These are phyloP conservation scores for Flaveria robusta DNA, from an alignment of 129 eudicot genomes.

Conservation along the genomic window DNA sequence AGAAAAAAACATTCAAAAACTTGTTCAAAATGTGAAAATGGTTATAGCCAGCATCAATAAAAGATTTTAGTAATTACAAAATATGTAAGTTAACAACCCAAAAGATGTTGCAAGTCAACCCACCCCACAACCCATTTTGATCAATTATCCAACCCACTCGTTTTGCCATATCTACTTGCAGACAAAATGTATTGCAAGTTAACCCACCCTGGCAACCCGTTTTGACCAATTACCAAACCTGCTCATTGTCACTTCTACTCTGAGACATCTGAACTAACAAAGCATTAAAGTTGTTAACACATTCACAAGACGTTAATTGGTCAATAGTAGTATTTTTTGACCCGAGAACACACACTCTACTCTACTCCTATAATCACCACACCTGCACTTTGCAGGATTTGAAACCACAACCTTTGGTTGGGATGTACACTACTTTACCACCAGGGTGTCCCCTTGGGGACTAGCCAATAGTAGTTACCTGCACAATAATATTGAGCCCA, in stretches of 20 bases:
- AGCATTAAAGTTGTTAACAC: not conserved
- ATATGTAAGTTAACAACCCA: not conserved
- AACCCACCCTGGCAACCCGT: not conserved
- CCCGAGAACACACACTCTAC: no score
- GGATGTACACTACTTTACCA: no score
- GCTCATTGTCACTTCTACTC: not conserved
- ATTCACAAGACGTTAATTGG: not conserved
- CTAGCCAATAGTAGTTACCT: constrained; percentile 36
- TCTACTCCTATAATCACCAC: no score
- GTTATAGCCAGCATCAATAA: not conserved
- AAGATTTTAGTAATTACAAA: not conserved
- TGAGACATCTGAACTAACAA: not conserved
- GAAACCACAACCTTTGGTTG: no score
- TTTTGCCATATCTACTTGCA: not conserved
- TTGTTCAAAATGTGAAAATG: not conserved
- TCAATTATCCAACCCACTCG: not conserved
- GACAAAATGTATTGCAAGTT: not conserved
- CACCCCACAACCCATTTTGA: not conserved
- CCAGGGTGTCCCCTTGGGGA: no score
- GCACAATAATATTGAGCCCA: constrained; percentile 94
- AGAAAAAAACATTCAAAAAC: constrained; percentile 12
- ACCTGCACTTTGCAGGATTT: no score
- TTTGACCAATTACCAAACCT: not conserved
- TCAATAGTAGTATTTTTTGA: no score
- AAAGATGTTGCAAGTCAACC: constrained; percentile 3